Base-by-base conservation (phyloP, 805 yeast genomes). In the Metschnikowia borealis region DNA sequence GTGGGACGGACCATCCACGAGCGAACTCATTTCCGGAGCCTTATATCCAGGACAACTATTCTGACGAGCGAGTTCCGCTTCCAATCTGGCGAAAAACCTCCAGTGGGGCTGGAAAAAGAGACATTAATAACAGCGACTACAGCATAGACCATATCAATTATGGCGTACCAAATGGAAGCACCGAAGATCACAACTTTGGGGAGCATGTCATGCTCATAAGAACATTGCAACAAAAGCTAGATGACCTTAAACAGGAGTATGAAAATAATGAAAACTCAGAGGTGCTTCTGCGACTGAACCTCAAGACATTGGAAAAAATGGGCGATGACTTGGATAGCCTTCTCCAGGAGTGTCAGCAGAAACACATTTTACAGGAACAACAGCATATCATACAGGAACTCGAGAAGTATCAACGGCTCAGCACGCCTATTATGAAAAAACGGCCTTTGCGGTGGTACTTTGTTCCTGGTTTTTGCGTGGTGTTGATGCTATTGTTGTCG, bases 311-410 rank as follows among this genome's bases (percentile, higher is more conserved):
- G 11, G 45, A 48, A 23, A 26, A 45, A 23, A 36, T 55, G 14
- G 38, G 43, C 18, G 42, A 31, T 7, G 36, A 38, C n/a, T 45
- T 59, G 20, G 50, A 47, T 17, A 40, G 41, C 8, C 20, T 55
- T 6, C 44, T 48, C 7, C 52, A 49, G 29, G 47, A 52, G 33
- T 49, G 49, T 42, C 56, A 51, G 34, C 53, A 51, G 32, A 45
- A 49, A 34, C 48, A 51, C 39, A 52, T 52, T 14, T 46, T 51
- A 20, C 42, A 44, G 29, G 44, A 52, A 36, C 46, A 49, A 33
- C 51, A 46, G 38, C 46, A 46, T 29, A 36, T 63, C 13, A 46
- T 61, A 18, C 59, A 61, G 13, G 69, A 66, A 46, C 59, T 67
- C 33, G 66, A 65, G 42, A 53, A 62, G 37, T 60, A 64, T 13